Evolutionary conservation across 768 basidiomycete genomes (phyloP), one percentile per base, ranked within the genome.

Genomic region (Macrolepiota dolichaula): DNA sequence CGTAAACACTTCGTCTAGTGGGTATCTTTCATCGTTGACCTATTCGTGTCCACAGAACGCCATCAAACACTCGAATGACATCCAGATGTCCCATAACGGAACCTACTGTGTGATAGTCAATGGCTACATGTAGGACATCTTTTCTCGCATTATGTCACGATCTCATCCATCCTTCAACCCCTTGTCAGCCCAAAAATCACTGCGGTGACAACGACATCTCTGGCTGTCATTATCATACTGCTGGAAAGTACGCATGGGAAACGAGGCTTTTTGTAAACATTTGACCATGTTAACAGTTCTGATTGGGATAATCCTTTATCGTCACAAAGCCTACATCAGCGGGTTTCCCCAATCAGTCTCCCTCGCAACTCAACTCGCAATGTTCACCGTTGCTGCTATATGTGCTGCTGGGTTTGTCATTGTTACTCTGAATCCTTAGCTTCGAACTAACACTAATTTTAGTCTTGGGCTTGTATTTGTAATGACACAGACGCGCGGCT

Each of bases 21-120:
- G 24, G 5, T 19, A 27, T 36, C 2, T 25, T 29, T 15, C 35
- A 13, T 2, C 2, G 17, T 4, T 35, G 3, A 19, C 50, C 32
- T 22, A 11, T 38, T 36, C 5, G 25, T 35, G 19, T 12, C n/a
- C 17, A 3, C 19, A 59, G 57, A 40, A 51, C 27, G 22, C 37
- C 11, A 51, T 59, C 57, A 59, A 51, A 27, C 57, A 59, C 51
- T 36, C 49, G 25, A 51, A 19, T 35, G 57, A 40, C n/a, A 38
- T 59, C 1, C 27, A 51, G 29, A 17, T 59, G 24, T 51, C 50
- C 13, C 57, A 59, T 46, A 59, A 59, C 17, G 57, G 57, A 42
- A 59, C 57, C 9, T 59, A 59, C 40, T 59, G 57, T 19, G 51
- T 51, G 12, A 32, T 59, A 9, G 25, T 51, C 5, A 32, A 59